phyloP scores from a whole-genome alignment of 192 early-diverging fungal species.

The Geranomyces variabilis region DNA sequence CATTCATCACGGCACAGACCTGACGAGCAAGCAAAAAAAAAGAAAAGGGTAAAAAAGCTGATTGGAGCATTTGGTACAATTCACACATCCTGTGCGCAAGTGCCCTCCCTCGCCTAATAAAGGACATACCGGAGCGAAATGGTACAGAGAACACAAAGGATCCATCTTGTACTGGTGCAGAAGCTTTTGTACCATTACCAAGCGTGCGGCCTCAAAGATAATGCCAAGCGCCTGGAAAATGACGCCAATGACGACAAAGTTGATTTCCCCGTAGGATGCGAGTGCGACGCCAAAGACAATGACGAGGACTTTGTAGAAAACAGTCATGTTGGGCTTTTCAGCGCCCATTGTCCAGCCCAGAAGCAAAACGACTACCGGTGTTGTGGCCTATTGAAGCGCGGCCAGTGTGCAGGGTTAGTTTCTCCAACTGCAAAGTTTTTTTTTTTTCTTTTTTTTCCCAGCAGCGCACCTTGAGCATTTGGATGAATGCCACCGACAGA shows the following conservation, averaged over 20 bases:
- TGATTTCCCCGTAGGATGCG: constrained; percentile 40
- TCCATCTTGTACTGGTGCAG: constrained; percentile 43
- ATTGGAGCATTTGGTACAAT: neutral
- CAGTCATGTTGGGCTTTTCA: constrained; percentile 25
- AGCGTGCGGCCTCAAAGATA: constrained; percentile 32
- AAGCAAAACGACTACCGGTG: constrained; percentile 33
- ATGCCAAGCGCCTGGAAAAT: constrained; percentile 35
- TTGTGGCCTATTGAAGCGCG: constrained; percentile 11
- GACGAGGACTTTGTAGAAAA: constrained; percentile 33
- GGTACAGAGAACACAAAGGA: constrained; percentile 37
- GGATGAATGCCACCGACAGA: constrained; percentile 38
- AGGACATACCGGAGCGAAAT: constrained; percentile 44
- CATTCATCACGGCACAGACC: constrained; percentile 48
- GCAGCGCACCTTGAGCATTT: constrained; percentile 41
- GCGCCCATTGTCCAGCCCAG: constrained; percentile 14
- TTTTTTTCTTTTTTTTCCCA: neutral
- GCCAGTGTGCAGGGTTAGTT: neutral
- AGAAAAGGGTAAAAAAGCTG: constrained; percentile 13
- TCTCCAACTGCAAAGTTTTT: neutral
- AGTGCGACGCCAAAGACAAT: constrained; percentile 39
- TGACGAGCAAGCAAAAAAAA: constrained; percentile 23
- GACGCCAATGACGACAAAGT: constrained; percentile 38
- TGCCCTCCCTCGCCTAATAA: neutral
- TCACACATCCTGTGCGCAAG: too few relatives aligned
- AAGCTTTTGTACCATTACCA: constrained; percentile 43